Percentiles rank a stretch among this genome's conserved stretches.
Conservation (phyloP, 2,329 filamentous ascomycete species). For the Rasamsonia emersonii region DNA sequence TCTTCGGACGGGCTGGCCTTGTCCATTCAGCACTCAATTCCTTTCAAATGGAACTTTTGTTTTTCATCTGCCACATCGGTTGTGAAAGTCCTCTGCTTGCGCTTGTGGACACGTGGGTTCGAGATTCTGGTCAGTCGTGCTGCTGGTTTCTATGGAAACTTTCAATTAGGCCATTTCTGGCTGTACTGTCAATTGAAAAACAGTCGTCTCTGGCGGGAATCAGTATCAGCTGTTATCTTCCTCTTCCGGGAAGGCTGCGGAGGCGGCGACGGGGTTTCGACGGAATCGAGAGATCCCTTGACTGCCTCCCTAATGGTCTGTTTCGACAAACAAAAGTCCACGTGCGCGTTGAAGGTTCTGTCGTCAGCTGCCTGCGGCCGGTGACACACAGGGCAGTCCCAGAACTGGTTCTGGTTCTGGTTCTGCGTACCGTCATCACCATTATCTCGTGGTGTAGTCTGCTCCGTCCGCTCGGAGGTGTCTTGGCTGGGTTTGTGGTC, state of each 20-base stretch:
- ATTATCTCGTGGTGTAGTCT: too few species aligned
- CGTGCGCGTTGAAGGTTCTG: conserved; percentile 75
- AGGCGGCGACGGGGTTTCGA: conserved; percentile 9
- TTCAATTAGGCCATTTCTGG: background rate
- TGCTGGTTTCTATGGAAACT: background rate
- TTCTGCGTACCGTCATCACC: too few species aligned
- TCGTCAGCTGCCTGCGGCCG: conserved; percentile 68
- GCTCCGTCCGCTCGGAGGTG: too few species aligned
- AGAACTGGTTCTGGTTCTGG: conserved; percentile 43
- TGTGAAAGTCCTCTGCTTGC: too few species aligned
- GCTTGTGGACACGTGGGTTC: too few species aligned
- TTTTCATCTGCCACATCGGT: too few species aligned
- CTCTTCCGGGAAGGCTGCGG: conserved; percentile 5
- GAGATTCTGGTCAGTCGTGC: too few species aligned
- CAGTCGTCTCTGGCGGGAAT: conserved; percentile 6
- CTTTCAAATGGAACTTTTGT: too few species aligned
- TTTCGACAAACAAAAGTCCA: conserved; percentile 81
- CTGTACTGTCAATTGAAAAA: conserved; percentile 6
- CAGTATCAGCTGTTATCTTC: conserved; percentile 3
- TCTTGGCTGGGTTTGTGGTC: conserved; percentile 10
- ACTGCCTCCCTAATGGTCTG: conserved; percentile 79
- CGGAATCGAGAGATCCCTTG: conserved; percentile 33
- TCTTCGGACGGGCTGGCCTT: too few species aligned
- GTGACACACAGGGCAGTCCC: conserved; percentile 85
- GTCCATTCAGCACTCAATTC: too few species aligned